Percentiles rank a stretch among this genome's conserved stretches.
These are phyloP conservation scores for Gillenia trifoliata DNA, from an alignment of 306 rosid species.

Conservation along the genomic window DNA sequence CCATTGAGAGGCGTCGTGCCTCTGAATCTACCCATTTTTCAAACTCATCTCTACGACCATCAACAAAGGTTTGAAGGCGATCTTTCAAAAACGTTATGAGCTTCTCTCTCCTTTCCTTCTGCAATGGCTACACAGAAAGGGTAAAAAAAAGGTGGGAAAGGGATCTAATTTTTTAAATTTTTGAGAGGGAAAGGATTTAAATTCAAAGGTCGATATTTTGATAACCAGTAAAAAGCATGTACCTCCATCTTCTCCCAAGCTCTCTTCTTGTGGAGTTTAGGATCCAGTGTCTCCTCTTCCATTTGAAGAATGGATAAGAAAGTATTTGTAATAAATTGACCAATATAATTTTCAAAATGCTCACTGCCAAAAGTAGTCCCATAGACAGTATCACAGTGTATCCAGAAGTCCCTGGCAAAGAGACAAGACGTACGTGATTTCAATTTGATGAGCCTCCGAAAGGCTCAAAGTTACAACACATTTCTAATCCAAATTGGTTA, in stretches of 20 bases:
- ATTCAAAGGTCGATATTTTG: no score
- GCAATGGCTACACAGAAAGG: conserved; percentile 41
- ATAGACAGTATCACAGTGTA: conserved; percentile 68
- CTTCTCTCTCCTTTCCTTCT: conserved; percentile 71
- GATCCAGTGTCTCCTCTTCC: conserved; percentile 50
- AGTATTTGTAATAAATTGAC: conserved; percentile 62
- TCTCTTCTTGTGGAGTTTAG: conserved; percentile 44
- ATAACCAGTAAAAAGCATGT: no score
- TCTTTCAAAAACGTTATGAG: conserved; percentile 47
- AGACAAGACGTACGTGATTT: no score
- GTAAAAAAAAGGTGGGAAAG: background rate
- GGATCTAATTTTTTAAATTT: no score
- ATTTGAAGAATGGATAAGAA: conserved; percentile 45
- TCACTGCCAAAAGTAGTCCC: conserved; percentile 92
- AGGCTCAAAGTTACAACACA: no score
- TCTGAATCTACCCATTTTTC: conserved; percentile 57
- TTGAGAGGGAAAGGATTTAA: no score
- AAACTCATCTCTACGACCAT: conserved; percentile 56
- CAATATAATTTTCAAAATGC: conserved; percentile 66
- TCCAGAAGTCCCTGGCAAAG: conserved; percentile 64
- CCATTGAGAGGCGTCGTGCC: conserved; percentile 62
- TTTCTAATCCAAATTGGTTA: no score
- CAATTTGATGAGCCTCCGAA: no score
- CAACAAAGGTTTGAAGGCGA: conserved; percentile 67
- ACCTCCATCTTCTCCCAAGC: conserved; percentile 67